These are phyloP conservation scores for Leptographium lundbergii DNA, from an alignment of 2,329 filamentous ascomycete genomes.

Conservation along the genomic window DNA sequence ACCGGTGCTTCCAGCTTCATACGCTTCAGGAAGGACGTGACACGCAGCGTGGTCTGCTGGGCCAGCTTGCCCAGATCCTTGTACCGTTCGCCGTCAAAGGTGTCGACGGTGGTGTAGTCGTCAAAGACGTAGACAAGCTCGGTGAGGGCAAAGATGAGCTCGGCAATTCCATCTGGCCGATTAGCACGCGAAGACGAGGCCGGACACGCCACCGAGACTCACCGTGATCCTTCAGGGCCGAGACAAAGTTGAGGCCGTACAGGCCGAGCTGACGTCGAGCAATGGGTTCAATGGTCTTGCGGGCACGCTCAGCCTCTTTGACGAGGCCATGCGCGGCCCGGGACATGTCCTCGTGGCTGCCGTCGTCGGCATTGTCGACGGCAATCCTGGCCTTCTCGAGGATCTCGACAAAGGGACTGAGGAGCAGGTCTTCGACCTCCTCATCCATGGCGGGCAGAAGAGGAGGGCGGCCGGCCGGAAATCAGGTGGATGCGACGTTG, in stretches of 20 bases:
- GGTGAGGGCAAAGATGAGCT: slow-evolving; percentile 32
- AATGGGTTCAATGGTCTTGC: slow-evolving; percentile 36
- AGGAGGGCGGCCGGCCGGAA: not conserved
- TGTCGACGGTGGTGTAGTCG: slow-evolving; percentile 35
- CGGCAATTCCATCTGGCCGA: slow-evolving; percentile 33
- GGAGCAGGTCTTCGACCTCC: slow-evolving; percentile 26
- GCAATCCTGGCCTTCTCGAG: slow-evolving; percentile 37
- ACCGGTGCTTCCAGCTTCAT: slow-evolving; percentile 33
- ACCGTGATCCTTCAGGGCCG: slow-evolving; percentile 43
- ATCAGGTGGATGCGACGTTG: not conserved
- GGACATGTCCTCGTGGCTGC: slow-evolving; percentile 31
- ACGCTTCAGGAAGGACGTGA: slow-evolving; percentile 37
- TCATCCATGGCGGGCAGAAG: slow-evolving; percentile 11
- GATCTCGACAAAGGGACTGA: slow-evolving; percentile 39
- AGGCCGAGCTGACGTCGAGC: slow-evolving; percentile 35
- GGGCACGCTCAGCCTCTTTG: slow-evolving; percentile 24
- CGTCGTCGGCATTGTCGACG: slow-evolving; percentile 29
- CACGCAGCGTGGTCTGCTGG: slow-evolving; percentile 33
- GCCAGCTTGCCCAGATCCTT: slow-evolving; percentile 33
- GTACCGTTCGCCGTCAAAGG: slow-evolving; percentile 38
- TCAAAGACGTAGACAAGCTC: slow-evolving; percentile 45
- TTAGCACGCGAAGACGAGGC: not conserved
- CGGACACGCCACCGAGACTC: slow-evolving; percentile 4
- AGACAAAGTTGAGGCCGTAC: slow-evolving; percentile 35
- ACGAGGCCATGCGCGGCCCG: slow-evolving; percentile 28